Evolutionary conservation across 139 green algal genomes (phyloP).

Genomic region (Protoeuglena noctilucae): DNA sequence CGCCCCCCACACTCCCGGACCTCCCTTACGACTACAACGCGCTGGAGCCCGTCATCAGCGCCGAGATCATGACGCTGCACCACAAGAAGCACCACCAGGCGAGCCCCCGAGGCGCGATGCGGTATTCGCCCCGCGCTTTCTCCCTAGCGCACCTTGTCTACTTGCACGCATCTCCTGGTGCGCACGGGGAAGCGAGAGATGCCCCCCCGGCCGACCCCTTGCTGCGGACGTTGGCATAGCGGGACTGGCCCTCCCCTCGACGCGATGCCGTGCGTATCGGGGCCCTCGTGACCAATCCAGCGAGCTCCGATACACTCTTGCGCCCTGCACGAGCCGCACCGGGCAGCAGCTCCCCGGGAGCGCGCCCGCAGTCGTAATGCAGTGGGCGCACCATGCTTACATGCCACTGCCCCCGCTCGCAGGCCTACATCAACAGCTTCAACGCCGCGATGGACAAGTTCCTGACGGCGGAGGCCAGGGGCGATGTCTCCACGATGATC

Average conservation of each 20-base stretch:
- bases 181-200: no score
- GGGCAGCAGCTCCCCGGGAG: no score
- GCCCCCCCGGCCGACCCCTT: no score
- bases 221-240: no score
- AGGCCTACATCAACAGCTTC: constrained; percentile 64
- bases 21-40: constrained; percentile 80
- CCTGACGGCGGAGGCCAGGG: constrained; percentile 43
- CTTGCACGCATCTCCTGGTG: not conserved
- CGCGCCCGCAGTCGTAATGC: no score
- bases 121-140: no score
- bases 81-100: constrained; percentile 82
- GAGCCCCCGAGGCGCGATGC: no score
- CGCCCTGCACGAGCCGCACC: no score
- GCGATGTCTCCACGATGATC: constrained; percentile 59
- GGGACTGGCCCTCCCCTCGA: no score
- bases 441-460: constrained; percentile 70
- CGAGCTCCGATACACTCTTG: no score
- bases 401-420: not conserved
- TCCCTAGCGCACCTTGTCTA: not conserved
- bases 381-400: not conserved
- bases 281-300: no score
- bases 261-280: no score
- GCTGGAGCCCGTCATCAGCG: constrained; percentile 74
- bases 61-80: constrained; percentile 94
- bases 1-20: constrained; percentile 53